Percentiles rank a stretch among this genome's conserved stretches.
Evolutionary conservation across 1,284 basidiomycete species (phyloP).

Genomic region (Pseudozyma hubeiensis): DNA sequence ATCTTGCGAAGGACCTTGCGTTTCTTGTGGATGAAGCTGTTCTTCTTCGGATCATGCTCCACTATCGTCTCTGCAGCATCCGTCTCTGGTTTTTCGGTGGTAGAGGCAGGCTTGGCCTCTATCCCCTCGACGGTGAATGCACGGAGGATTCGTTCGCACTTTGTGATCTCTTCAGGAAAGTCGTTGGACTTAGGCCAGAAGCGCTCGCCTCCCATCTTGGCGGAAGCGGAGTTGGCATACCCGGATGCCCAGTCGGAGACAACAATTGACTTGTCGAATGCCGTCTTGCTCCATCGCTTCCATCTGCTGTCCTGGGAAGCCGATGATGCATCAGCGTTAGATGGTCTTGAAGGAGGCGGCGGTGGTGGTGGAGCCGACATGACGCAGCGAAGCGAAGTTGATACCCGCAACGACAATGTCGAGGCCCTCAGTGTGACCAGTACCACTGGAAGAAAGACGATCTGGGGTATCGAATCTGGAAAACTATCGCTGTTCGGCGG

Average conservation of each 20-base stretch:
- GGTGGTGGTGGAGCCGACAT: slow-evolving; percentile 14
- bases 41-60: slow-evolving; percentile 42
- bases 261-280: slow-evolving; percentile 58
- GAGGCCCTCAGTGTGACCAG: too few relatives aligned
- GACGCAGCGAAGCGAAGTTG: neutral
- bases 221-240: slow-evolving; percentile 61
- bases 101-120: slow-evolving; percentile 43
- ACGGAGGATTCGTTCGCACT: slow-evolving; percentile 72
- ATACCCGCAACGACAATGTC: neutral
- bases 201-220: slow-evolving; percentile 71
- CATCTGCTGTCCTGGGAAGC: slow-evolving; percentile 37
- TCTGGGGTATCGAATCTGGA: too few relatives aligned
- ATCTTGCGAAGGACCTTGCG: slow-evolving; percentile 72
- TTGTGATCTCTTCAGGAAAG: slow-evolving; percentile 72
- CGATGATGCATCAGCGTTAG: slow-evolving; percentile 2
- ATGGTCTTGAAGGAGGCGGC: slow-evolving; percentile 1
- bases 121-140: slow-evolving; percentile 62
- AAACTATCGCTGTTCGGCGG: too few relatives aligned
- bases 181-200: slow-evolving; percentile 73
- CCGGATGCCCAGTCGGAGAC: slow-evolving; percentile 64
- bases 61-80: slow-evolving; percentile 62
- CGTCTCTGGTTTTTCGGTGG: slow-evolving; percentile 8
- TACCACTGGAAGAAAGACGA: neutral
- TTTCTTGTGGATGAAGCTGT: slow-evolving; percentile 67
- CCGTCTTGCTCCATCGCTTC: slow-evolving; percentile 46